Conservation (phyloP, 768 basidiomycete genomes). For the Termitomyces sp. region DNA sequence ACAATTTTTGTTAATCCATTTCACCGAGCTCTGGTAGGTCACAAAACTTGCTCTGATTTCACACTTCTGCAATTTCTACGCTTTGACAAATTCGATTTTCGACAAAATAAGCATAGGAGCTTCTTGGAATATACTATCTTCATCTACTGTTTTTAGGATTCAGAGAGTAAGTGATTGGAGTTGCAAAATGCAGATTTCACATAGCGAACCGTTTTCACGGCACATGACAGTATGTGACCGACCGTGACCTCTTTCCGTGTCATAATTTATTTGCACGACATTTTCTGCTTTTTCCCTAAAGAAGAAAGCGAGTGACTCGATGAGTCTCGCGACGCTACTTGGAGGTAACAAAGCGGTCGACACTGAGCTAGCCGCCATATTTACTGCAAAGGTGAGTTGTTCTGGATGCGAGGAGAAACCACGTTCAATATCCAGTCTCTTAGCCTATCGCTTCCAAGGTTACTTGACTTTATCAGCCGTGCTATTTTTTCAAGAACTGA, state of each 20-base stretch:
- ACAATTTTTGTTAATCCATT: background rate
- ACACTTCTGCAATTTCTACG: background rate
- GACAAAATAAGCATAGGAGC: no score
- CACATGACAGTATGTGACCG: no score
- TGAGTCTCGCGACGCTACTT: constrained; percentile 55
- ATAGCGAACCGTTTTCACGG: no score
- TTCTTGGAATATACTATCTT: no score
- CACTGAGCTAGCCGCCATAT: constrained; percentile 57
- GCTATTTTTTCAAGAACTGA: background rate
- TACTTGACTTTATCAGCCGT: background rate
- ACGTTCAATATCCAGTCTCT: background rate
- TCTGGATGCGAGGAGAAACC: background rate
- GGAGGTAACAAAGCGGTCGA: constrained; percentile 39
- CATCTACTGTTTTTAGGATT: no score
- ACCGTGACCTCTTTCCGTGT: no score
- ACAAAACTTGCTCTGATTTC: background rate
- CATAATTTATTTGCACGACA: no score
- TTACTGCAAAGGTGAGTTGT: constrained; percentile 44
- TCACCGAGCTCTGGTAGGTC: background rate
- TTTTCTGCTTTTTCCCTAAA: no score
- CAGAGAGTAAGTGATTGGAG: no score
- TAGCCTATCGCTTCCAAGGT: constrained; percentile 11
- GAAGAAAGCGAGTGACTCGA: constrained; percentile 11
- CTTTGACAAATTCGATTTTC: background rate
- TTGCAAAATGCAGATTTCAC: no score